These are phyloP conservation scores for Colletotrichum kahawae DNA, from an alignment of 2,329 filamentous ascomycete genomes.

Conservation along the genomic window DNA sequence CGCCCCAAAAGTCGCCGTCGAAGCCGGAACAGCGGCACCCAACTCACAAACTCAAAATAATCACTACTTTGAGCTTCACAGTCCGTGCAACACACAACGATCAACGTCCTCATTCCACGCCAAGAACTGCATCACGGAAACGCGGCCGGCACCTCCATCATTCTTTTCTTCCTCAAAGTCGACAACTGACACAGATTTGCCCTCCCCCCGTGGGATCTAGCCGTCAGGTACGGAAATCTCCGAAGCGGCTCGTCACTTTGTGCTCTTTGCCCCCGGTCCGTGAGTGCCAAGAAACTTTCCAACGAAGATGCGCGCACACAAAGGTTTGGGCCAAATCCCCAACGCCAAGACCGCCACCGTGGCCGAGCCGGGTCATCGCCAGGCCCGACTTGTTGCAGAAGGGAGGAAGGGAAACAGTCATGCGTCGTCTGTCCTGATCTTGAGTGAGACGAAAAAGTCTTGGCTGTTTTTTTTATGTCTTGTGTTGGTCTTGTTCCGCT, in stretches of 20 bases:
- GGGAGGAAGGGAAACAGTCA: background rate
- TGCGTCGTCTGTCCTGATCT: background rate
- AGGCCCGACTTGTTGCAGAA: background rate
- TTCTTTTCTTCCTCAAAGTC: background rate
- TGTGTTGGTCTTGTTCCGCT: background rate
- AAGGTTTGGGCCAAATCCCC: background rate
- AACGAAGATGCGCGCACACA: background rate
- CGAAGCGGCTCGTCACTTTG: background rate
- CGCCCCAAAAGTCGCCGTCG: background rate
- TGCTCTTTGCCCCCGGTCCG: too few relatives aligned
- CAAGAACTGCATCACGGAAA: background rate
- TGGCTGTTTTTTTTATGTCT: background rate
- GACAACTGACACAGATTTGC: background rate
- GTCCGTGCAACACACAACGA: background rate
- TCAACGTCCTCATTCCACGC: rapidly evolving
- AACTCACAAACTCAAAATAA: background rate
- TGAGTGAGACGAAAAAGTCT: background rate
- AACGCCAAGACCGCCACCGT: conserved; percentile 6
- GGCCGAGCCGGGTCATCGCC: background rate
- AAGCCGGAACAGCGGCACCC: background rate
- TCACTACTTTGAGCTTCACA: background rate
- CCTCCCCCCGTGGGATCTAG: background rate
- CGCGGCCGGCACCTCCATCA: background rate
- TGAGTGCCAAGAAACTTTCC: background rate
- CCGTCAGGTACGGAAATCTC: conserved; percentile 1